A percentile compares a stretch with the other conserved stretches of the same genome.
Conservation (phyloP, 2,329 filamentous ascomycete genomes). For the Calonectria pseudoturangicola region DNA sequence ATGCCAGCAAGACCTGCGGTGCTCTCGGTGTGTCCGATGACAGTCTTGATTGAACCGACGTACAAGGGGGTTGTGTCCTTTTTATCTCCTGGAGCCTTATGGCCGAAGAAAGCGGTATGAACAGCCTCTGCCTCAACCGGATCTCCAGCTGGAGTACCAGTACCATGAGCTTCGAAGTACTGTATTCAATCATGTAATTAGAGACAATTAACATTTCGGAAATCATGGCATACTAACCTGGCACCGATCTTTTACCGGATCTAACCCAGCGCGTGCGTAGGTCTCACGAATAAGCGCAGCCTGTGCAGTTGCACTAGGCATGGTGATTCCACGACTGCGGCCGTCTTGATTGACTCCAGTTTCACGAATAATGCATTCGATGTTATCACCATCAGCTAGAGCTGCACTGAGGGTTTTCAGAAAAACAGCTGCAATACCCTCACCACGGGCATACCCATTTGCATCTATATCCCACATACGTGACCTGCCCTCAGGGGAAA, state of each 20-base stretch:
- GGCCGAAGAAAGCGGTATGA: background rate
- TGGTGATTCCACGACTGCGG: constrained; percentile 63
- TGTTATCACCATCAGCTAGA: constrained; percentile 8
- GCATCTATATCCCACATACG: constrained; percentile 28
- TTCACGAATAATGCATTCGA: constrained; percentile 27
- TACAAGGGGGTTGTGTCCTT: constrained; percentile 35
- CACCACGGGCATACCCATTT: constrained; percentile 16
- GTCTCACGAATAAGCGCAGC: constrained; percentile 42
- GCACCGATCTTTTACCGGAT: constrained; percentile 59
- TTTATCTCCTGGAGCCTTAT: constrained; percentile 53
- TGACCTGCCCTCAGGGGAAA: constrained; percentile 9
- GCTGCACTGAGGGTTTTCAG: constrained; percentile 21
- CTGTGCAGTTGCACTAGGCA: constrained; percentile 67
- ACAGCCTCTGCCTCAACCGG: background rate
- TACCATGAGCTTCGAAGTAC: constrained; percentile 22
- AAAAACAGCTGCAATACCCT: constrained; percentile 18
- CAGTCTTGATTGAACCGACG: constrained; percentile 55
- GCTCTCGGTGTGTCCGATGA: constrained; percentile 54
- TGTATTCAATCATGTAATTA: constrained; percentile 49
- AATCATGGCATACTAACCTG: constrained; percentile 51
- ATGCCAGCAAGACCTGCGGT: constrained; percentile 51
- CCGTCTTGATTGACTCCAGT: constrained; percentile 28
- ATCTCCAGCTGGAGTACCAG: constrained; percentile 19
- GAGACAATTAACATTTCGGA: no score
- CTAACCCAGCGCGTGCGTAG: constrained; percentile 44